Evolutionary conservation across 2,329 filamentous ascomycete genomes (phyloP), one percentile per base, ranked within the genome.

Genomic region (Calcarisporium arbuscula): DNA sequence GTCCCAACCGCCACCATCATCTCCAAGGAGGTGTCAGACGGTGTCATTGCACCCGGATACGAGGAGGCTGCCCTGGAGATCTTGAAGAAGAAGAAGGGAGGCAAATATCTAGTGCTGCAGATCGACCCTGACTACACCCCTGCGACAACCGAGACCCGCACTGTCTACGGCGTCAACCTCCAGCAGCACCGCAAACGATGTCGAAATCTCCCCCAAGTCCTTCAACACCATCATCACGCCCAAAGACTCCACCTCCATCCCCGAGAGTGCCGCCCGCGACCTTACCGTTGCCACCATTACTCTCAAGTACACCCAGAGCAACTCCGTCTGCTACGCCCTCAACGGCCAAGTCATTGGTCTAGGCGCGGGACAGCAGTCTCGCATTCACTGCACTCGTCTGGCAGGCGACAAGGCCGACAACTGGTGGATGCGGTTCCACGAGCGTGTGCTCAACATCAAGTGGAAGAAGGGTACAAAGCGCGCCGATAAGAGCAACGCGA

Each of bases 401-500:
- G 92, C 92, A 9, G 92, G 92, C 41, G 90, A 96, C 71, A 98
- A 98, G 74, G 87, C 89, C 31, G 92, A 98, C 65, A 95, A 94
- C 73, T 96, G 90, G 90, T 98, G 90, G 92, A 84, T 98, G 73
- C 85, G 92, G 53, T 96, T 96, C 79, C 85, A 95, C 70, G 82
- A 86, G 49, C 82, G 86, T 34, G 85, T 92, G 10, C 74, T 96
- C 32, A 73, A 70, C 55, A 82, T 98, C 60, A 85, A 90, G 70
- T 98, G 88, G 86, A 95, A 95, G 76, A 90, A 92, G 69, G 90
- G 92, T 52, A 87, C 85, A 56, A 96, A 96, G 80, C 80, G 92
- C 38, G 77, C 92, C 30, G 90, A 95, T 62, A 98, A 96, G 78
- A 94, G 85, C 70, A 98, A 98, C 60, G 90, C 89, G 46, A 95